These are phyloP conservation scores for Kitagawia praeruptora DNA, from an alignment of 129 eudicot genomes.

Conservation along the genomic window DNA sequence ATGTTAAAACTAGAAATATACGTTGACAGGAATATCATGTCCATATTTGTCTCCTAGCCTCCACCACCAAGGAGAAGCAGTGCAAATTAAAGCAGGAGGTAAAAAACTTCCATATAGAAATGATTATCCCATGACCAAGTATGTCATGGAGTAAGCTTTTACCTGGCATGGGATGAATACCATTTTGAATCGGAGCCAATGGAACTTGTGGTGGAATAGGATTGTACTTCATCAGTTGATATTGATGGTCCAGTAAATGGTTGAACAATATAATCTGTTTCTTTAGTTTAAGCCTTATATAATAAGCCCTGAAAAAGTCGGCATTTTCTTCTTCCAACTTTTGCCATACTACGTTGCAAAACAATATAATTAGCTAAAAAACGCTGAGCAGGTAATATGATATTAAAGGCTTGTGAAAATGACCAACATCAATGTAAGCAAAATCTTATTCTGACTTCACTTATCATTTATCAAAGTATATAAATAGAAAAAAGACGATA, in stretches of 20 bases:
- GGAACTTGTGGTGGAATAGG: slow-evolving; percentile 78
- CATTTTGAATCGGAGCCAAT: slow-evolving; percentile 84
- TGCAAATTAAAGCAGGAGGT: background rate
- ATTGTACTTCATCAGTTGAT: slow-evolving; percentile 58
- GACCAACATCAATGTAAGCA: background rate
- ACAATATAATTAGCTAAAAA: background rate
- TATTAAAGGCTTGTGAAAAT: background rate
- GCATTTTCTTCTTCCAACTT: slow-evolving; percentile 97
- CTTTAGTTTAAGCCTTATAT: slow-evolving; percentile 90
- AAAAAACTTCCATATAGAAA: background rate
- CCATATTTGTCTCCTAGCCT: background rate
- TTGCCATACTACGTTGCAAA: slow-evolving; percentile 70
- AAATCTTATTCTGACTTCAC: background rate
- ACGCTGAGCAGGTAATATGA: background rate
- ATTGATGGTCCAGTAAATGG: slow-evolving; percentile 92
- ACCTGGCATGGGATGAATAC: slow-evolving; percentile 98
- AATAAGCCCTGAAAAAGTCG: slow-evolving; percentile 88
- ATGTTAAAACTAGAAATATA: slow-evolving; percentile 1
- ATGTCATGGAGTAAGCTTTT: slow-evolving; percentile 8
- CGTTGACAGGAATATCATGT: background rate
- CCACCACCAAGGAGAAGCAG: background rate
- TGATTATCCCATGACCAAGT: background rate
- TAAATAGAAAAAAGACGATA: background rate
- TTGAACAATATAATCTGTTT: slow-evolving; percentile 90
- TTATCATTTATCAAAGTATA: background rate